Conservation (phyloP, 305 asterid species). For the Solanum hybrid region DNA sequence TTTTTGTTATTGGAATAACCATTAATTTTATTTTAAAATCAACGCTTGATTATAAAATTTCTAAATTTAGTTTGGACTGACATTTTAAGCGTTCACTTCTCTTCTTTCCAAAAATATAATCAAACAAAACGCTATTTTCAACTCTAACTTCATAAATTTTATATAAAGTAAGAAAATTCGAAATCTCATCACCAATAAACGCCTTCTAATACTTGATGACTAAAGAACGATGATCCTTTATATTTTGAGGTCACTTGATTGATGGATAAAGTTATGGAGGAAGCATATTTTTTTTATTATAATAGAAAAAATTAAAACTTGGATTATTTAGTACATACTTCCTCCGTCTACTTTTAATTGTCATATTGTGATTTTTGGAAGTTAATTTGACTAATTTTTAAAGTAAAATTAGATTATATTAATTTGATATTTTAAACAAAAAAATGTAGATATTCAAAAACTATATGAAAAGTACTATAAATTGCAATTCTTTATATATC, state of each 20-base stretch:
- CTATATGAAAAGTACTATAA: not conserved
- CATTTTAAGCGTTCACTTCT: not conserved
- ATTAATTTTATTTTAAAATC: no score
- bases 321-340: not conserved
- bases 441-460: no score
- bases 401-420: not conserved
- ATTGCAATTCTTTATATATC: no score
- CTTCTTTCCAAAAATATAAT: not conserved
- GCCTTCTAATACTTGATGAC: not conserved
- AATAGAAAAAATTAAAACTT: no score
- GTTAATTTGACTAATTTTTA: no score
- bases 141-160: no score
- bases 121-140: not conserved
- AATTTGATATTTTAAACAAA: no score
- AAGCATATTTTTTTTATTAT: not conserved
- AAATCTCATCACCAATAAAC: not conserved
- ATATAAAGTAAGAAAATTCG: not conserved
- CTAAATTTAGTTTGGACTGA: not conserved
- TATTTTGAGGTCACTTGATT: not conserved
- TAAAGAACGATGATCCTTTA: not conserved
- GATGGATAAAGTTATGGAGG: not conserved
- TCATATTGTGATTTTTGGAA: no score
- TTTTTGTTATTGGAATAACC: not conserved
- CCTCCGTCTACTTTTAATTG: no score
- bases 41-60: not conserved